Conservation (phyloP, 2,329 filamentous ascomycete species). For the Colletotrichum agaves region DNA sequence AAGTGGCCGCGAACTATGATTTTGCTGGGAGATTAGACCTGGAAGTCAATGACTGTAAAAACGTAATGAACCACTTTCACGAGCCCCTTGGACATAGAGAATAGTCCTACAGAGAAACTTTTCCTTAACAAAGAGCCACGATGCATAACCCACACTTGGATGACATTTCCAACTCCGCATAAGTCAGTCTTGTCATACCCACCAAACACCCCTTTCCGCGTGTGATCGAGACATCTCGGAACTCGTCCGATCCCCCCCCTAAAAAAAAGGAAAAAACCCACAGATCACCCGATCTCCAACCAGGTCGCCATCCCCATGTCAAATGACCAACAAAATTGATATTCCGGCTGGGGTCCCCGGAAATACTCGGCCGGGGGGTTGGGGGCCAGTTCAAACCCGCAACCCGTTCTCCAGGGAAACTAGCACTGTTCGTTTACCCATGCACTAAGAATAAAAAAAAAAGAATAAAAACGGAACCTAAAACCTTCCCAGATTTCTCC, state of each 20-base stretch:
- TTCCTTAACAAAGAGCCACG: not conserved
- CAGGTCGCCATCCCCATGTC: conserved; percentile 17
- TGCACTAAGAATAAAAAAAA: conserved; percentile 9
- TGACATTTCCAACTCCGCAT: not conserved
- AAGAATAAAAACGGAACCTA: too few relatives aligned
- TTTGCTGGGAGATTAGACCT: not conserved
- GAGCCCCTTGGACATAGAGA: not conserved
- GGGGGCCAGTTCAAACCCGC: not conserved
- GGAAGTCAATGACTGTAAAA: not conserved
- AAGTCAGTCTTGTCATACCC: not conserved
- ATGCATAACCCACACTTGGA: not conserved
- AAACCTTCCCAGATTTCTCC: conserved; percentile 19
- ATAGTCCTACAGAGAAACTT: not conserved
- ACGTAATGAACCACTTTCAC: conserved; percentile 6
- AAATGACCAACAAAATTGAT: conserved; percentile 5
- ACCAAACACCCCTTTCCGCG: not conserved
- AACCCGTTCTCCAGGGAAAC: not conserved
- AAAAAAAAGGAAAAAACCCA: not conserved
- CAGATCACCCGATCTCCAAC: conserved; percentile 4
- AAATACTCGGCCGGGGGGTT: conserved; percentile 17
- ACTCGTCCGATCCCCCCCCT: conserved; percentile 18
- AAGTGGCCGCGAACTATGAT: not conserved
- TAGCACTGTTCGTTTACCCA: too few relatives aligned
- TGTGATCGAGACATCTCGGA: conserved; percentile 3
- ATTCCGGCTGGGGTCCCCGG: conserved; percentile 19